Conservation (phyloP, 1,284 basidiomycete species). For the Puccinia triticina region DNA sequence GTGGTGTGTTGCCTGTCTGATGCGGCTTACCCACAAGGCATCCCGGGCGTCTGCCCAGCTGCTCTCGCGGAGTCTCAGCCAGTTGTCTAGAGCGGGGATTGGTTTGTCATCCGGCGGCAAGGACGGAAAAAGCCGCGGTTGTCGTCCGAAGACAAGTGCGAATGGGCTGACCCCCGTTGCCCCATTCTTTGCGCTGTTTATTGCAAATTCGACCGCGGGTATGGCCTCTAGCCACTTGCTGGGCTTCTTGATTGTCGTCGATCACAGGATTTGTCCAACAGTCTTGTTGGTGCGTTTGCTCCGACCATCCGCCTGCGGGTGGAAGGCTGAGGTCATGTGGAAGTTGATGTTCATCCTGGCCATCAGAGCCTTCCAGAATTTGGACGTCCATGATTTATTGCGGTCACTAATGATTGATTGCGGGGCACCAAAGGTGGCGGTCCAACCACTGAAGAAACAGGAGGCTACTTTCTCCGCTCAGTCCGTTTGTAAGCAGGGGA, state of each 20-base stretch:
- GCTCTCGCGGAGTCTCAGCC: neutral
- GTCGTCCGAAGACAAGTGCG: no score
- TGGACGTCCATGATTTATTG: slow-evolving; percentile 56
- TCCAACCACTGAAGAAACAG: no score
- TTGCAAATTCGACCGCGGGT: neutral
- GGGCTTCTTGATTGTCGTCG: slow-evolving; percentile 55
- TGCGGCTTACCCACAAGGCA: slow-evolving; percentile 1
- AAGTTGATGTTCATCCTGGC: no score
- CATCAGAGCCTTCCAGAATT: slow-evolving; percentile 56
- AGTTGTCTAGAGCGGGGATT: no score
- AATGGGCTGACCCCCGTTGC: no score
- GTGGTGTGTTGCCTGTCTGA: neutral
- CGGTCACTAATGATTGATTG: slow-evolving; percentile 56
- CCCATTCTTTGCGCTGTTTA: slow-evolving; percentile 45
- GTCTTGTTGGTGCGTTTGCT: slow-evolving; percentile 57
- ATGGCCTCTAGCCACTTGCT: slow-evolving; percentile 52
- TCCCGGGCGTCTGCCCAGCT: neutral
- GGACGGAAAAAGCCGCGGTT: no score
- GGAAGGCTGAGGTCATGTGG: no score
- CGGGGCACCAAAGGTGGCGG: no score
- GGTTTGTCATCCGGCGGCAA: no score
- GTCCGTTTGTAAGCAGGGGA: neutral
- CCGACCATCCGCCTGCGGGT: no score
- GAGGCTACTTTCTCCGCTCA: no score
- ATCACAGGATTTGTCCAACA: slow-evolving; percentile 55